phyloP scores from a whole-genome alignment of 208 protist species.

The Novymonas esmeraldas region DNA sequence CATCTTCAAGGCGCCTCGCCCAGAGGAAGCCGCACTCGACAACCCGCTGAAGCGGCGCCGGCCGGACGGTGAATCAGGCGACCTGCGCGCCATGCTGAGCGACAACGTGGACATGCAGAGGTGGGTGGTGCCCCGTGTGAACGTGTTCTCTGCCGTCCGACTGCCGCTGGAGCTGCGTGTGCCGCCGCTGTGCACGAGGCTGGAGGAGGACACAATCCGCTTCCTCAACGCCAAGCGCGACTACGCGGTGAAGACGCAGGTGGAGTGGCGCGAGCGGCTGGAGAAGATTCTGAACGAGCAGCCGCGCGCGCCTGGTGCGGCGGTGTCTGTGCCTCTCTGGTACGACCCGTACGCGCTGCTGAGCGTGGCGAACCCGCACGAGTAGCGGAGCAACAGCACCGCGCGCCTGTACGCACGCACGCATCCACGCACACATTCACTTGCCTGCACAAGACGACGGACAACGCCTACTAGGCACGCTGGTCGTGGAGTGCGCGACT shows the following conservation, averaged over 20 bases:
- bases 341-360: constrained; percentile 80
- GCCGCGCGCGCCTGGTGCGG: constrained; percentile 6
- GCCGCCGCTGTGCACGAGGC: constrained; percentile 45
- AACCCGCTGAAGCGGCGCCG: constrained; percentile 40
- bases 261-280: constrained; percentile 43
- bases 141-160: constrained; percentile 53
- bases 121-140: constrained; percentile 56
- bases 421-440: too few relatives aligned
- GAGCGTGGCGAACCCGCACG: constrained; percentile 35
- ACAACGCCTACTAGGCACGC: too few relatives aligned
- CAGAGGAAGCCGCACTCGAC: constrained; percentile 17
- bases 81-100: constrained; percentile 32
- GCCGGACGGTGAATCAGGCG: constrained; percentile 13
- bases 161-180: constrained; percentile 68
- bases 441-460: too few relatives aligned
- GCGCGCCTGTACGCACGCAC: too few relatives aligned
- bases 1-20: constrained; percentile 50
- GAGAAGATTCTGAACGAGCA: constrained; percentile 19
- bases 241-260: constrained; percentile 51
- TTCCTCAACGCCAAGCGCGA: constrained; percentile 59
- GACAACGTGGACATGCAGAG: constrained; percentile 60
- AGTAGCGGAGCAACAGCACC: too few relatives aligned
- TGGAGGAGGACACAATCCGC: constrained; percentile 55
- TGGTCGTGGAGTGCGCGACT: too few relatives aligned
- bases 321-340: constrained; percentile 63